These are phyloP conservation scores for Pachysandra terminalis DNA, from an alignment of 164 flowering plant species.

Conservation along the genomic window DNA sequence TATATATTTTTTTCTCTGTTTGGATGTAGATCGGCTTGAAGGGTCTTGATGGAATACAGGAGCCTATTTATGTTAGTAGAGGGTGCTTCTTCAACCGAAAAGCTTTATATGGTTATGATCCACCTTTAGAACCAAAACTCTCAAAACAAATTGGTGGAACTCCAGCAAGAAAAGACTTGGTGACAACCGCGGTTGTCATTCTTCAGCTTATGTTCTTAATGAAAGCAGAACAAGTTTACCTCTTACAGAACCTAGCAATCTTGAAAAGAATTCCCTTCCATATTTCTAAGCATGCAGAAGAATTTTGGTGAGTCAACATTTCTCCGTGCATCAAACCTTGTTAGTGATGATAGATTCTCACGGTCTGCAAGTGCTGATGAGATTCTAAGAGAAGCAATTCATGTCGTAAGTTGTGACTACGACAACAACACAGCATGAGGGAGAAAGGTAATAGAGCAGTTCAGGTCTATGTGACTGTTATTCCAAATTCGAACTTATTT, in stretches of 20 bases:
- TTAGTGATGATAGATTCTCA: conserved; percentile 25
- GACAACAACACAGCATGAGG: conserved; percentile 39
- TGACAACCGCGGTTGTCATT: background rate
- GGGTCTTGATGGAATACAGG: conserved; percentile 44
- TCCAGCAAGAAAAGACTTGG: conserved; percentile 13
- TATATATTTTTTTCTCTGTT: background rate
- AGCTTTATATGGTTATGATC: conserved; percentile 41
- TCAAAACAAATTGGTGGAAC: conserved; percentile 11
- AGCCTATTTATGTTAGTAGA: conserved; percentile 33
- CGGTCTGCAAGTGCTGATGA: conserved; percentile 24
- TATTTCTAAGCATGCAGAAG: conserved; percentile 25
- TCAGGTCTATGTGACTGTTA: background rate
- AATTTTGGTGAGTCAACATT: conserved; percentile 28
- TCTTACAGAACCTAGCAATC: conserved; percentile 8
- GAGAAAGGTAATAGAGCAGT: conserved; percentile 30
- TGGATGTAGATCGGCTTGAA: conserved; percentile 30
- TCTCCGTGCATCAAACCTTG: conserved; percentile 32
- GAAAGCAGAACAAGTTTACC: conserved; percentile 19
- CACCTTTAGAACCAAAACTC: conserved; percentile 15
- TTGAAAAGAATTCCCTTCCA: conserved; percentile 11
- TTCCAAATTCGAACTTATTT: too few relatives aligned
- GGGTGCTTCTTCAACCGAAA: conserved; percentile 40
- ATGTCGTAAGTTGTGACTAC: conserved; percentile 35
- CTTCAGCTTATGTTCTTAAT: conserved; percentile 7
- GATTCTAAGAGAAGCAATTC: conserved; percentile 38